Base-by-base conservation (phyloP, 129 eudicot genomes). In the Deinandra increscens region DNA sequence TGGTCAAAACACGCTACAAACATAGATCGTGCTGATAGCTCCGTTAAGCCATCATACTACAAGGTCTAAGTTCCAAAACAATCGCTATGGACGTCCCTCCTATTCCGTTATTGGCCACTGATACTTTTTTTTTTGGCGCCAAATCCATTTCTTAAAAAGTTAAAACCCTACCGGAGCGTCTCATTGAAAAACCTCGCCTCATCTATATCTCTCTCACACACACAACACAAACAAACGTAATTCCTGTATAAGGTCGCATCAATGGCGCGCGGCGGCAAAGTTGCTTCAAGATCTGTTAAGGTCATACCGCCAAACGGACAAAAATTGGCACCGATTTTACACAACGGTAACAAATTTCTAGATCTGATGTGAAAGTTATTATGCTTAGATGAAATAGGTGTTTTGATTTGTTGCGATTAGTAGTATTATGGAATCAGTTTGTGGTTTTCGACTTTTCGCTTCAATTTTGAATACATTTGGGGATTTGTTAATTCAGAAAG, bases 291-390 rank as follows among this genome's bases (percentile, higher is more conserved):
- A 43, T 48, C 82, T 9, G 68, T 76, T 43, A 33, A 58, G 4
- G 39, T 29, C 39, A 81, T 81, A 43, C 68, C 75, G 51, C 76
- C 66, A 87, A 81, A 29, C 80, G 87, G 11, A 85, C 84, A 13
- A 81, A 20, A 66, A 80, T 80, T 22, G 64, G 56, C 34, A 37
- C 54, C 31, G 86, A 1, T 51, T 69, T 51, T 53, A 53, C 48
- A 19, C 8, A 33, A 34, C 2, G 38, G 51, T 69, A 53, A 19
- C 14, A 12, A 53, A 53, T 19, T 19, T 36, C 36, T 69, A 51
- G 38, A 53, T 51, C 38, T 22, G 36, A 68, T 49, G 62, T 34
- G 19, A 33, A 48, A 68, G 17, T 41, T 14, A 13, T 15, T 6
- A 5, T 46, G 23, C 0, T 55, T 22, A 53, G 61, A 56, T 56